Evolutionary conservation across 192 early-diverging fungal genomes (phyloP).

Genomic region (Spizellomyces punctatus): DNA sequence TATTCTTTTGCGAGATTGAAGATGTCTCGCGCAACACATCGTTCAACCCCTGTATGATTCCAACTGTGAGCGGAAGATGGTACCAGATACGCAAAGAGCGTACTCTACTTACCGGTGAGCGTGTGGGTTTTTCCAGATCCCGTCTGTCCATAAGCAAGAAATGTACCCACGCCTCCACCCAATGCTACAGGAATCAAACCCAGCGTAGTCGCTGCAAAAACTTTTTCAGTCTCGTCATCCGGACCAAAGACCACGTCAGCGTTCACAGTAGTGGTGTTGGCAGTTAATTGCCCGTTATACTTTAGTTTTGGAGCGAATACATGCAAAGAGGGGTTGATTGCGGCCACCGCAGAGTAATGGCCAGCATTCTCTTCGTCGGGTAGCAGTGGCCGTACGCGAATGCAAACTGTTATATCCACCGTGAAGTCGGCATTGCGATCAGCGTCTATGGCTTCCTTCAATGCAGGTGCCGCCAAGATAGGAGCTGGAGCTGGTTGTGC

Average conservation of each 20-base stretch:
- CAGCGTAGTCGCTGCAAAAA: slow-evolving; percentile 30
- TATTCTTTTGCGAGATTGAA: slow-evolving; percentile 36
- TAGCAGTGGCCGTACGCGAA: slow-evolving; percentile 40
- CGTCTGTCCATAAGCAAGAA: slow-evolving; percentile 60
- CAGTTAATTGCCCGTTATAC: slow-evolving; percentile 1
- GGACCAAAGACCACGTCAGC: slow-evolving; percentile 37
- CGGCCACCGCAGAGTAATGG: slow-evolving; percentile 22
- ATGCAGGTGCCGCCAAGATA: neutral
- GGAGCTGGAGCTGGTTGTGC: neutral
- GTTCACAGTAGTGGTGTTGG: slow-evolving; percentile 18
- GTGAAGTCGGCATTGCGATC: neutral
- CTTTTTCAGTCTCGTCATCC: slow-evolving; percentile 29
- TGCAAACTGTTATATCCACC: slow-evolving; percentile 17
- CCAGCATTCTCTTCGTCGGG: slow-evolving; percentile 24
- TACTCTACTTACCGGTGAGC: slow-evolving; percentile 33
- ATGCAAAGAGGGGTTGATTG: slow-evolving; percentile 1
- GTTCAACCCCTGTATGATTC: slow-evolving; percentile 35
- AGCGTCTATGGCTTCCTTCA: neutral
- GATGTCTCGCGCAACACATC: slow-evolving; percentile 42
- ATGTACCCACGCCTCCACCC: slow-evolving; percentile 38
- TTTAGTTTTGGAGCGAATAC: slow-evolving; percentile 32
- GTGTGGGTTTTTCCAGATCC: slow-evolving; percentile 59
- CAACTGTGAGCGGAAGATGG: neutral
- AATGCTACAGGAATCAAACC: slow-evolving; percentile 38
- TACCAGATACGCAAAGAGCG: no score